Base-by-base conservation (phyloP, 257 asterid species). In the Solanum bukasovii region DNA sequence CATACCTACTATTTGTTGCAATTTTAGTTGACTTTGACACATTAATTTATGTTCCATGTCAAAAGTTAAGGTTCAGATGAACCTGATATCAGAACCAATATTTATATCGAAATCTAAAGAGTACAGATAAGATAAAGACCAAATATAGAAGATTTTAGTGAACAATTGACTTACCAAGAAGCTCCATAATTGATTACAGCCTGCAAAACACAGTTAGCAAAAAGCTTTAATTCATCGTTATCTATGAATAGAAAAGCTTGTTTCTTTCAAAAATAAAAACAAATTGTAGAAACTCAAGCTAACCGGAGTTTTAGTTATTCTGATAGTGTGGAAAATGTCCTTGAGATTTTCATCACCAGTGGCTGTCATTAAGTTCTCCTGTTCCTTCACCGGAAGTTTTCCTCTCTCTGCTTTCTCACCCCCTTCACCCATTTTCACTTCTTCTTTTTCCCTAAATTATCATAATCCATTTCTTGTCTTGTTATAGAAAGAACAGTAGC, bases 121-220 rank as follows among this genome's bases (percentile, higher is more conserved):
- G 52, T 20, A 7, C 85, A 81, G 4, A 46, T 21, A 37, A 9
- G n/a, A 70, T 13, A 42, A 23, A 56, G 5, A 67, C 21, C 31
- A 27, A 42, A 83, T 1, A 40, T 5, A 65, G 14, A 21, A 8
- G 38, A 35, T 3, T 70, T 2, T n/a, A 71, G 42, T 23, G 14
- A 16, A 42, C 67, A 13, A 2, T 1, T 21, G 52, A 91, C 95
- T 6, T 90, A 96, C 98, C 99, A 96, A 79, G 97, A 92, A 35
- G 98, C 98, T 11, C 98, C 99, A 37, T 95, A 96, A 89, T 96
- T 96, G 91, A 95, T 94, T 65, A 95, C 98, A 37, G 94, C 89
- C 99, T 96, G 99, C 93, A 90, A 85, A 87, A 61, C 2, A 83
- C 21, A 88, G 35, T 71, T 67, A 85, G 38, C n/a, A 86, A 63